phyloP scores from a whole-genome alignment of 2,329 filamentous ascomycete species.

The Aspergillus sp. region DNA sequence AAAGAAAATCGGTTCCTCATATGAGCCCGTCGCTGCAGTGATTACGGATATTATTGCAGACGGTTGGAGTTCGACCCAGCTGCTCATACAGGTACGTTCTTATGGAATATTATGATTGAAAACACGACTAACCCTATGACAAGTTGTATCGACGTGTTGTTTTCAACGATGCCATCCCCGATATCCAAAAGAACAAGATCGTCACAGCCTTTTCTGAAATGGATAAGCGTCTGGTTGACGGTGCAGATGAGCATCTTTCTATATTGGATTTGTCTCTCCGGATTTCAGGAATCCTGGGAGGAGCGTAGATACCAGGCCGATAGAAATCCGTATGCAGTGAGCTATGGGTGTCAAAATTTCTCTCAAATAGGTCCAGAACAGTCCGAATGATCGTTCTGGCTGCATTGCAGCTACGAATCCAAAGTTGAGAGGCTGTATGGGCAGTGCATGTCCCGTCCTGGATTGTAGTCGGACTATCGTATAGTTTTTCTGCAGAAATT shows the following conservation, averaged over 20 bases:
- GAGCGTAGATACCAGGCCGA: constrained; percentile 3
- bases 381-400: no score
- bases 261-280: constrained; percentile 80
- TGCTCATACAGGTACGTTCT: constrained; percentile 66
- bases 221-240: constrained; percentile 91
- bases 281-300: constrained; percentile 66
- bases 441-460: no score
- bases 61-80: constrained; percentile 91
- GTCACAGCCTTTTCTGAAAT: constrained; percentile 86
- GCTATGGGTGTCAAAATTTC: no score
- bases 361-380: no score
- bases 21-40: constrained; percentile 68
- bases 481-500: no score
- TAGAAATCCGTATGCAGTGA: no score
- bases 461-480: no score
- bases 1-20: constrained; percentile 58
- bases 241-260: constrained; percentile 88
- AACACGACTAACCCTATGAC: constrained; percentile 4
- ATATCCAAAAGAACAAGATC: constrained; percentile 86
- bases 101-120: neutral
- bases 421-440: no score
- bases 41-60: constrained; percentile 91
- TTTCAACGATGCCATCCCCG: constrained; percentile 76
- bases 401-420: no score
- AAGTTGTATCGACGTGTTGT: constrained; percentile 68